phyloP scores from a whole-genome alignment of 768 basidiomycete species.

The Candolleomyces efflorescens region DNA sequence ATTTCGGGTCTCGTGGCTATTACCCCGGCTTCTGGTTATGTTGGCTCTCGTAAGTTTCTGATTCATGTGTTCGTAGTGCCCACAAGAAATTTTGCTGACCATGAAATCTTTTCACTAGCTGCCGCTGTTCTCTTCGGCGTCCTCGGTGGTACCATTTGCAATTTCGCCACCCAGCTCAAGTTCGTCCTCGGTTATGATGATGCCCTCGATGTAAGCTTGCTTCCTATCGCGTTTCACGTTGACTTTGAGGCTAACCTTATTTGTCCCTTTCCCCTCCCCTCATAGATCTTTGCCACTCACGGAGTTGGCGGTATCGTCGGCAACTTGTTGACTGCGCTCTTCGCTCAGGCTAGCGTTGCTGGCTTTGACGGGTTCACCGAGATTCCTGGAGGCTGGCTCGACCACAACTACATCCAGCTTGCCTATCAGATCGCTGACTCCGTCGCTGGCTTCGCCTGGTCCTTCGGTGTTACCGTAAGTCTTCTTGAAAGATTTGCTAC shows the following conservation, averaged over 20 bases:
- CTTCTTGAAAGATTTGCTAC: neutral
- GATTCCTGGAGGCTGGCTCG: constrained; percentile 84
- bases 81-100: neutral
- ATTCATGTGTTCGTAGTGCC: neutral
- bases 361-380: constrained; percentile 67
- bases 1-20: constrained; percentile 89
- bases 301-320: constrained; percentile 75
- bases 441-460: constrained; percentile 58
- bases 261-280: neutral
- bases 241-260: neutral
- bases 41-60: constrained; percentile 59
- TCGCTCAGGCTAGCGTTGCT: constrained; percentile 79
- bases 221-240: neutral
- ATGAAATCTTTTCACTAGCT: constrained; percentile 32
- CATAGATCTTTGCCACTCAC: constrained; percentile 85
- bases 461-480: constrained; percentile 73
- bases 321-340: constrained; percentile 82
- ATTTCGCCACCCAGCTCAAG: constrained; percentile 96
- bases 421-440: constrained; percentile 83
- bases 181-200: constrained; percentile 75
- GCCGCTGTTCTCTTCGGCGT: constrained; percentile 86
- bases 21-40: constrained; percentile 80
- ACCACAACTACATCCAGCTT: constrained; percentile 77
- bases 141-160: constrained; percentile 79
- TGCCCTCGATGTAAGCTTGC: constrained; percentile 61